A percentile compares a stretch with the other conserved stretches of the same genome.
These are phyloP conservation scores for Jamesozyma jinghongensis DNA, from an alignment of 805 yeast species.

Conservation along the genomic window DNA sequence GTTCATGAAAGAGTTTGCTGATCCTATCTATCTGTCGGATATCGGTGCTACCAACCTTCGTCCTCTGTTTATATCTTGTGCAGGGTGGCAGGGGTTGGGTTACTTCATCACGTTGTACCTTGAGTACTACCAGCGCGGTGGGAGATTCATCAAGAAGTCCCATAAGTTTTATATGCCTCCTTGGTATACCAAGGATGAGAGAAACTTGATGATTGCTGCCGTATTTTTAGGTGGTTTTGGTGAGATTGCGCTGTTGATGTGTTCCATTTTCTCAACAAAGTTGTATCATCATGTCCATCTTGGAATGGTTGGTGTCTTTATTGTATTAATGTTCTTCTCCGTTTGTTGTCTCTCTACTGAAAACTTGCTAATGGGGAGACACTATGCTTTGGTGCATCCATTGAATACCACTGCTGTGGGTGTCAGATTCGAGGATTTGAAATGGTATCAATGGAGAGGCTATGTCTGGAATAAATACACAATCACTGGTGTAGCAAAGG, in stretches of 20 bases:
- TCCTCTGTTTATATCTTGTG: conserved; percentile 73
- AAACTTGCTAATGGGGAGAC: conserved; percentile 39
- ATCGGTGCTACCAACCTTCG: conserved; percentile 82
- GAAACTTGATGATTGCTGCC: conserved; percentile 34
- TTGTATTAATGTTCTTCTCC: conserved; percentile 53
- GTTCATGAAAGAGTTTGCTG: conserved; percentile 39
- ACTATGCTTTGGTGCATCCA: conserved; percentile 35
- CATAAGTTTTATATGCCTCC: conserved; percentile 29
- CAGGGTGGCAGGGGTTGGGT: conserved; percentile 69
- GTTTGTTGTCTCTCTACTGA: conserved; percentile 38
- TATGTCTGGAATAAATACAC: conserved; percentile 36
- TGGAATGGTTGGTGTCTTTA: conserved; percentile 65
- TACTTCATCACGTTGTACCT: conserved; percentile 53
- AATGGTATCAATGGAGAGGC: conserved; percentile 30
- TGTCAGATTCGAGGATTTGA: conserved; percentile 9
- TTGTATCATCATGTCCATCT: conserved; percentile 47
- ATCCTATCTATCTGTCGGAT: conserved; percentile 69
- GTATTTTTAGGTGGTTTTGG: conserved; percentile 46
- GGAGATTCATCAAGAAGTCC: conserved; percentile 39
- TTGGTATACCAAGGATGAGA: conserved; percentile 33
- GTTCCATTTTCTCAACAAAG: conserved; percentile 62
- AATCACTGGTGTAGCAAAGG: conserved; percentile 45
- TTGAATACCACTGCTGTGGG: conserved; percentile 12
- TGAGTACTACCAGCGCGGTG: conserved; percentile 52
- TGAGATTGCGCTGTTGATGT: conserved; percentile 64